Evolutionary conservation across 2,329 filamentous ascomycete genomes (phyloP).

Genomic region (Curvularia eragrostidis): DNA sequence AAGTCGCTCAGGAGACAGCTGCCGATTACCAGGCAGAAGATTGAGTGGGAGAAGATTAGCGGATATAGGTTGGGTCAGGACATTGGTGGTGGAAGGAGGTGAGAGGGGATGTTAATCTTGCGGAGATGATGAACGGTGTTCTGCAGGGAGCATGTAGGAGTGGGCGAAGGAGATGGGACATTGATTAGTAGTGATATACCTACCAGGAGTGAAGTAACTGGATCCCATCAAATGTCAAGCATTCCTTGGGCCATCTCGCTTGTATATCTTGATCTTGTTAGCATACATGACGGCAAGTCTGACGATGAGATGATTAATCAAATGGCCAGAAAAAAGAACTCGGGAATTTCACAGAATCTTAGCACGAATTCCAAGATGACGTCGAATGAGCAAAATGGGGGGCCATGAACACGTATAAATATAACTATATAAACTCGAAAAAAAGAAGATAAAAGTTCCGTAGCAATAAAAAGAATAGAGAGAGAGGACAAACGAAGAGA

Average conservation of each 20-base stretch:
- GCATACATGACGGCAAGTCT: background rate
- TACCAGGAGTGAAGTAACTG: background rate
- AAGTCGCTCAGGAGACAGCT: slow-evolving; percentile 91
- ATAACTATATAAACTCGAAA: background rate
- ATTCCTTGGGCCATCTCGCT: background rate
- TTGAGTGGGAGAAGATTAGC: slow-evolving; percentile 98
- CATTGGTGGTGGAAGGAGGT: slow-evolving; percentile 56
- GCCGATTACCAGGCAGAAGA: slow-evolving; percentile 96
- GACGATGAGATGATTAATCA: background rate
- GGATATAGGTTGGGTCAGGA: slow-evolving; percentile 74
- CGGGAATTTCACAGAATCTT: background rate
- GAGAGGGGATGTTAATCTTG: background rate
- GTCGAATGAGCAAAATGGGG: background rate
- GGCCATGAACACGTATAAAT: background rate
- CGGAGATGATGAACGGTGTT: background rate
- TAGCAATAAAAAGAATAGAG: background rate
- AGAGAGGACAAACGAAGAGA: background rate
- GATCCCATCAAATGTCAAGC: background rate
- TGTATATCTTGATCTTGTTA: background rate
- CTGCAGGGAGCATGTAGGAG: background rate
- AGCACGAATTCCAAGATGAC: background rate
- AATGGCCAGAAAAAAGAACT: background rate
- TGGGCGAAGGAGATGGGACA: background rate
- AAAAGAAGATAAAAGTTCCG: background rate
- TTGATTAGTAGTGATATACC: slow-evolving; percentile 4